Evolutionary conservation across 805 yeast genomes (phyloP).

Genomic region (Vanderwaltozyma verrucispora): DNA sequence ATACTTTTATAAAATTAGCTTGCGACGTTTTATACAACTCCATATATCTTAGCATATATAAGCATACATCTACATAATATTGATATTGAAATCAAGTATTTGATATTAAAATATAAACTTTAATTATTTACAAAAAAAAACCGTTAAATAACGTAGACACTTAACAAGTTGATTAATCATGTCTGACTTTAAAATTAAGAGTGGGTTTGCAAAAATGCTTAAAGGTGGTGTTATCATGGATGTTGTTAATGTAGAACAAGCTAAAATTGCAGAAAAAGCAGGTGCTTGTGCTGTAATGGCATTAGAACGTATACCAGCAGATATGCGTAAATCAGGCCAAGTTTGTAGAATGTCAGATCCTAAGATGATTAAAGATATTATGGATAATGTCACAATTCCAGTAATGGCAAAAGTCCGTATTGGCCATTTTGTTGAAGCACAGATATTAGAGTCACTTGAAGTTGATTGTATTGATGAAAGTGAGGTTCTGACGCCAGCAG

Average conservation of each 20-base stretch:
- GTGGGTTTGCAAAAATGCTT: conserved; percentile 79
- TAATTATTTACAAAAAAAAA: no score
- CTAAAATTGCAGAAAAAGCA: conserved; percentile 66
- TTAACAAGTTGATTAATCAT: no score
- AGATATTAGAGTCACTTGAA: conserved; percentile 57
- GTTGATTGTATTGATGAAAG: conserved; percentile 78
- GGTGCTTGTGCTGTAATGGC: conserved; percentile 93
- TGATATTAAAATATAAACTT: no score
- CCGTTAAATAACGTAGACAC: neutral
- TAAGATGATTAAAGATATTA: conserved; percentile 61
- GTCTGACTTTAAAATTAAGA: conserved; percentile 42
- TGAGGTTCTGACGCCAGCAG: conserved; percentile 79
- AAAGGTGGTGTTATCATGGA: conserved; percentile 71
- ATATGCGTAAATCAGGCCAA: conserved; percentile 70
- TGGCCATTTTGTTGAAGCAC: conserved; percentile 78
- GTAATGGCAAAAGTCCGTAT: conserved; percentile 84
- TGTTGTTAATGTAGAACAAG: conserved; percentile 73
- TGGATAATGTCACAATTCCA: conserved; percentile 54
- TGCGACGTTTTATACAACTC: no score
- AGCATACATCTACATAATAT: no score
- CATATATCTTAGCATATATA: no score
- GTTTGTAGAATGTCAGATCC: conserved; percentile 87
- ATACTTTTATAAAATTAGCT: no score
- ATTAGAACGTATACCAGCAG: conserved; percentile 74
- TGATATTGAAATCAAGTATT: no score